Conservation (phyloP, 2,329 filamentous ascomycete species). For the Fusarium newnesense region DNA sequence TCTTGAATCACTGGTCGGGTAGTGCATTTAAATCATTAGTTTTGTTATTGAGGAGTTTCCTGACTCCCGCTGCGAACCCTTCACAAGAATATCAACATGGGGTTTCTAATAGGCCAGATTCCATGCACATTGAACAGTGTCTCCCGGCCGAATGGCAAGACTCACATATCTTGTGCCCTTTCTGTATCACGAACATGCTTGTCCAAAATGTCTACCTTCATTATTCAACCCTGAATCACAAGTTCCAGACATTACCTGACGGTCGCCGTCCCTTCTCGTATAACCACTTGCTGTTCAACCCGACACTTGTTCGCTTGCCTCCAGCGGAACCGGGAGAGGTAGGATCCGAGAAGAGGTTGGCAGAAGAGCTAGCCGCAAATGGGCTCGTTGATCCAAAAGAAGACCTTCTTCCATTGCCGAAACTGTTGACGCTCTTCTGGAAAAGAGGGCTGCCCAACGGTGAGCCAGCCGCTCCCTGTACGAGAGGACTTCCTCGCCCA, state of each 20-base stretch:
- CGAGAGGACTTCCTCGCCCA: constrained; percentile 61
- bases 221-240: constrained; percentile 36
- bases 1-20: too few species aligned
- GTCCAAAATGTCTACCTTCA: constrained; percentile 1
- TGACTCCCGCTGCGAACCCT: not conserved
- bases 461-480: constrained; percentile 49
- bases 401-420: constrained; percentile 63
- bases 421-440: constrained; percentile 71
- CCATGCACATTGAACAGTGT: not conserved
- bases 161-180: constrained; percentile 10
- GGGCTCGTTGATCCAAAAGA: constrained; percentile 71
- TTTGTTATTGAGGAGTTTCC: constrained; percentile 9
- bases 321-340: constrained; percentile 74
- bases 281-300: constrained; percentile 92
- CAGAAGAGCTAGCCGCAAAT: constrained; percentile 60
- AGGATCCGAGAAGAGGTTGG: constrained; percentile 66
- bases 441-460: constrained; percentile 65
- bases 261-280: constrained; percentile 82
- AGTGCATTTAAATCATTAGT: constrained; percentile 10
- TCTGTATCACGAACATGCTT: constrained; percentile 16
- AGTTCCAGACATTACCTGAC: constrained; percentile 56
- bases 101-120: not conserved
- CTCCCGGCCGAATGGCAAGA: constrained; percentile 1
- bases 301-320: constrained; percentile 77
- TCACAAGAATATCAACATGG: constrained; percentile 5